Conservation (phyloP, 352 stramenopile genomes). For the Pythium rhizo-oryzae region DNA sequence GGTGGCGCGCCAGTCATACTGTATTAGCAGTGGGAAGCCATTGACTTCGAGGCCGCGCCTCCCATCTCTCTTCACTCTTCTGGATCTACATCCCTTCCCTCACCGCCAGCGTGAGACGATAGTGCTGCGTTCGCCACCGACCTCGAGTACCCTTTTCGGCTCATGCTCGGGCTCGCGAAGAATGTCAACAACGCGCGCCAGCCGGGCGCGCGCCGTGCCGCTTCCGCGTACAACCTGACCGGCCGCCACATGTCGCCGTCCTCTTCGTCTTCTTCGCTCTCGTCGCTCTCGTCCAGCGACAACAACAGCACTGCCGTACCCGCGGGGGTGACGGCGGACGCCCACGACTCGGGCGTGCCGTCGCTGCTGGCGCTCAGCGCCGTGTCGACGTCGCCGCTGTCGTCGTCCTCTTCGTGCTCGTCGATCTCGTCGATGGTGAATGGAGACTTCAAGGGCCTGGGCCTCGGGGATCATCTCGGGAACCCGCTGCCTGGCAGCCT, state of each 20-base stretch:
- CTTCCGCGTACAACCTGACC: conserved; percentile 61
- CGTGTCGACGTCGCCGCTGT: conserved; percentile 17
- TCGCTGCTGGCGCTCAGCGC: conserved; percentile 25
- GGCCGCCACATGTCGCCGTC: conserved; percentile 44
- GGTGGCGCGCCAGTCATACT: no score
- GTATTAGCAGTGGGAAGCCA: background rate
- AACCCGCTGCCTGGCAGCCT: conserved; percentile 14
- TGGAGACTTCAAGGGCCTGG: conserved; percentile 27
- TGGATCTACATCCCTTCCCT: background rate
- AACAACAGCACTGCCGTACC: no score
- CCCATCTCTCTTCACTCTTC: background rate
- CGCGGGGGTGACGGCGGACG: background rate
- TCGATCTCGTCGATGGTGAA: conserved; percentile 23
- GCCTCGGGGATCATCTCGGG: conserved; percentile 13
- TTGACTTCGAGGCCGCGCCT: background rate
- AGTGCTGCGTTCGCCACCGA: no score
- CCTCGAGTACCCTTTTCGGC: background rate
- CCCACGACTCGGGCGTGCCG: conserved; percentile 7
- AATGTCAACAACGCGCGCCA: conserved; percentile 66
- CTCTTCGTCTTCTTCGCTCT: conserved; percentile 32
- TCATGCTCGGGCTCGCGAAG: conserved; percentile 61
- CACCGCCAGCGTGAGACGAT: background rate
- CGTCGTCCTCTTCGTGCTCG: conserved; percentile 23
- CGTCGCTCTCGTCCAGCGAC: conserved; percentile 16
- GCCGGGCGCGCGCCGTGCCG: conserved; percentile 51